Percentiles rank a stretch among this genome's conserved stretches.
Evolutionary conservation across 2,329 filamentous ascomycete species (phyloP).

Genomic region (Curvularia sp.): DNA sequence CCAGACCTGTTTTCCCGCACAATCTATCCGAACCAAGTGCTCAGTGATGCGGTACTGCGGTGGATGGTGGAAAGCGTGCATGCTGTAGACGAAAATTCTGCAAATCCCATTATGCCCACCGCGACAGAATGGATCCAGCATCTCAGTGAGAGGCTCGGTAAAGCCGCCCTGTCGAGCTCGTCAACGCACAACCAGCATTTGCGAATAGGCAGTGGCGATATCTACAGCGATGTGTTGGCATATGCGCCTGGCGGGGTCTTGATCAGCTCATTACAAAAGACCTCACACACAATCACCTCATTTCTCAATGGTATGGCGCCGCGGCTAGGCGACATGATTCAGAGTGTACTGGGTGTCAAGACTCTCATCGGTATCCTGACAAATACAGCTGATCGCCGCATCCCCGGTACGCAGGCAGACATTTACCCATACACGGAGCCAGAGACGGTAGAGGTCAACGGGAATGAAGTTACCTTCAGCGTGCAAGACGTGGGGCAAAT

Average conservation of each 20-base stretch:
- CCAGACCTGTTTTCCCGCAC: constrained; percentile 39
- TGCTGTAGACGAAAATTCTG: constrained; percentile 16
- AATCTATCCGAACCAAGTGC: constrained; percentile 44
- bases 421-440: constrained; percentile 33
- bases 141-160: constrained; percentile 23
- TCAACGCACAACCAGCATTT: not conserved
- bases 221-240: constrained; percentile 39
- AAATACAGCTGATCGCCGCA: constrained; percentile 42
- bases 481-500: constrained; percentile 29
- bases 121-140: constrained; percentile 19
- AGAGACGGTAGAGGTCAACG: constrained; percentile 21
- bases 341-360: constrained; percentile 38
- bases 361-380: constrained; percentile 39
- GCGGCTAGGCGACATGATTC: constrained; percentile 37
- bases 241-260: constrained; percentile 42
- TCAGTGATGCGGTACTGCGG: constrained; percentile 40
- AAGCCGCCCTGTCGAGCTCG: not conserved
- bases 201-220: constrained; percentile 42
- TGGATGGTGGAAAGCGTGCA: constrained; percentile 41
- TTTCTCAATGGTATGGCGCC: constrained; percentile 34
- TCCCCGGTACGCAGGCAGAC: constrained; percentile 37
- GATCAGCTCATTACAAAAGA: constrained; percentile 22
- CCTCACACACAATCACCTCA: constrained; percentile 17
- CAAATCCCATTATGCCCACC: constrained; percentile 29
- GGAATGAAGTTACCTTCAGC: constrained; percentile 13